phyloP scores from a whole-genome alignment of 2,329 filamentous ascomycete species.

The Colletotrichum sp. region DNA sequence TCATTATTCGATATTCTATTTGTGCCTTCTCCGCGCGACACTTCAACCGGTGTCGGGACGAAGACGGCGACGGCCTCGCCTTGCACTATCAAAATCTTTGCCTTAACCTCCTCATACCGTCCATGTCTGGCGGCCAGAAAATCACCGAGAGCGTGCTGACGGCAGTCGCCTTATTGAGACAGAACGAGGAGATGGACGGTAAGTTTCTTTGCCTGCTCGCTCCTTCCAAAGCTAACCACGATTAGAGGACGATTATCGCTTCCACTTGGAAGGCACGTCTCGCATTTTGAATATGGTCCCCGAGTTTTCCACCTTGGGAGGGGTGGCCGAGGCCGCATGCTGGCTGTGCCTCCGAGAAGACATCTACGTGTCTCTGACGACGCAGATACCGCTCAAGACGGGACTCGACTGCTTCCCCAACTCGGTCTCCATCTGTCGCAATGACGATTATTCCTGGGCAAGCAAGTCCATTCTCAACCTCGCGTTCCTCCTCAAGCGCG shows the following conservation, averaged over 20 bases:
- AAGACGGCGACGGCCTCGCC: neutral
- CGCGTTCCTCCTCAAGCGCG: neutral
- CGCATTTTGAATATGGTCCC: neutral
- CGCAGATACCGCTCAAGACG: neutral
- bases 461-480: neutral
- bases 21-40: neutral
- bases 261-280: neutral
- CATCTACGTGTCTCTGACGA: neutral
- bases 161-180: neutral
- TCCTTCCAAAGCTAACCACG: fast-evolving
- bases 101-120: neutral
- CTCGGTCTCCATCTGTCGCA: neutral
- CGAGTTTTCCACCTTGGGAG: neutral
- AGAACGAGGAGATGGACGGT: neutral
- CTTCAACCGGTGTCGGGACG: neutral
- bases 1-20: neutral
- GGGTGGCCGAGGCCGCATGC: neutral
- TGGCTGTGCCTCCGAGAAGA: neutral
- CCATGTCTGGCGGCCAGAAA: neutral
- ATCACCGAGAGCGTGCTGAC: neutral
- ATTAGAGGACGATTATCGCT: neutral
- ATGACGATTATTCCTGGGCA: neutral
- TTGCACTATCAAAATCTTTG: neutral
- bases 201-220: neutral
- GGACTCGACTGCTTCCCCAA: neutral